Percentiles rank a stretch among this genome's conserved stretches.
Conservation (phyloP, 2,329 filamentous ascomycete species). For the Xylaria sp. region DNA sequence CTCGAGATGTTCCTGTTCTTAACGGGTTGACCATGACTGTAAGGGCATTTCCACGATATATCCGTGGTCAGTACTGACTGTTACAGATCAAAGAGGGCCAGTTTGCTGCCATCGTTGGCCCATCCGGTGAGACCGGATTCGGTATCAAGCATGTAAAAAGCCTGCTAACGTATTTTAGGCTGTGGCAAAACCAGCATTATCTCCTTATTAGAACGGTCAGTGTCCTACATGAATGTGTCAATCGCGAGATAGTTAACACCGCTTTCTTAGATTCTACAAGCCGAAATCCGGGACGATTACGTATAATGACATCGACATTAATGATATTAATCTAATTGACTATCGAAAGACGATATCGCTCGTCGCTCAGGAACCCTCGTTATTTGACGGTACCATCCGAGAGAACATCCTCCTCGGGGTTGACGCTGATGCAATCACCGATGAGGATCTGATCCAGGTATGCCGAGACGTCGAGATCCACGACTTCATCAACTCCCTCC, state of each 20-base stretch:
- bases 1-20: conserved; percentile 59
- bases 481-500: conserved; percentile 69
- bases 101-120: conserved; percentile 71
- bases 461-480: conserved; percentile 68
- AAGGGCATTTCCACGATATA: conserved; percentile 5
- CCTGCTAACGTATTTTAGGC: conserved; percentile 28
- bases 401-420: conserved; percentile 73
- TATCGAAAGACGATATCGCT: conserved; percentile 70
- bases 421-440: conserved; percentile 52
- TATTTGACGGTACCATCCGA: conserved; percentile 63
- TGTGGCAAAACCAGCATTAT: conserved; percentile 76
- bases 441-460: conserved; percentile 53
- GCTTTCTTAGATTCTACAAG: conserved; percentile 63
- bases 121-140: conserved; percentile 54
- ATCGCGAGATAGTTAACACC: conserved; percentile 6
- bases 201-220: conserved; percentile 58
- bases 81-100: conserved; percentile 63
- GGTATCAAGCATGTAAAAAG: background rate
- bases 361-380: conserved; percentile 73
- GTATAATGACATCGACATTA: conserved; percentile 63
- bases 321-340: conserved; percentile 56
- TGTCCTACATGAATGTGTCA: background rate
- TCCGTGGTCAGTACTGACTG: conserved; percentile 15
- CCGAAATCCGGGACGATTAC: conserved; percentile 64
- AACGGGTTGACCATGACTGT: conserved; percentile 60